Conservation (phyloP, 2,329 filamentous ascomycete genomes). For the Xylogone sp. region DNA sequence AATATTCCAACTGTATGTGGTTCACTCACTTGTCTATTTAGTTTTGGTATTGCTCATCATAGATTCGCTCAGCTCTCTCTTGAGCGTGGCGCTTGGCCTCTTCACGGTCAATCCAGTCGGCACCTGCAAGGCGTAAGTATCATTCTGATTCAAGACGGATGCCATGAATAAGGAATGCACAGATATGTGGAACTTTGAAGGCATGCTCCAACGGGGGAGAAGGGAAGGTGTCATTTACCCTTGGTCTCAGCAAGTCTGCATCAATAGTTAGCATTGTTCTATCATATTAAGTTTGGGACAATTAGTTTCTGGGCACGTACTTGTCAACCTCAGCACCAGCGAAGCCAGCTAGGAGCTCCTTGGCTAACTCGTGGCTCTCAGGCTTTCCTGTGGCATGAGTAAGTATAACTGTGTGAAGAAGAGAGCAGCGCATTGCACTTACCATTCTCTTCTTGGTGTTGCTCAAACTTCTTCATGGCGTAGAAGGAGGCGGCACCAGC, state of each 20-base stretch:
- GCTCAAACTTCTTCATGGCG: conserved; percentile 77
- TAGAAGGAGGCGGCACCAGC: conserved; percentile 75
- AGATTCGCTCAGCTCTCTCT: conserved; percentile 54
- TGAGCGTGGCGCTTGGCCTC: conserved; percentile 56
- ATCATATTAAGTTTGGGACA: background rate
- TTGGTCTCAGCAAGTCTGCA: conserved; percentile 61
- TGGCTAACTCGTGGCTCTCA: conserved; percentile 71
- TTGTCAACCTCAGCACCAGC: conserved; percentile 74
- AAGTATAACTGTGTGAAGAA: background rate
- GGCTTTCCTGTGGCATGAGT: conserved; percentile 51
- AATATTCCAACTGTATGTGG: too few relatives aligned
- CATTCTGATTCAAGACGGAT: background rate
- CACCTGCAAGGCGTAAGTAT: background rate
- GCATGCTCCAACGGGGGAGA: background rate
- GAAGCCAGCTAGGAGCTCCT: conserved; percentile 70
- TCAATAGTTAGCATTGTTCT: background rate
- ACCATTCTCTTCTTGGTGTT: conserved; percentile 68
- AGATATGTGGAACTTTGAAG: background rate
- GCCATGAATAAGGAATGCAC: background rate
- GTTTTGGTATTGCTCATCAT: conserved; percentile 58
- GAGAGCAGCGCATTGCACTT: conserved; percentile 18
- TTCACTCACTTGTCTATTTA: conserved; percentile 56
- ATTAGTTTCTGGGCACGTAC: conserved; percentile 7
- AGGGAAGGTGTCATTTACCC: conserved; percentile 42
- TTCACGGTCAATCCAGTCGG: conserved; percentile 52